Evolutionary conservation across 345 rosid species (phyloP), one percentile per base, ranked within the genome.

Genomic region (Microcos paniculata): DNA sequence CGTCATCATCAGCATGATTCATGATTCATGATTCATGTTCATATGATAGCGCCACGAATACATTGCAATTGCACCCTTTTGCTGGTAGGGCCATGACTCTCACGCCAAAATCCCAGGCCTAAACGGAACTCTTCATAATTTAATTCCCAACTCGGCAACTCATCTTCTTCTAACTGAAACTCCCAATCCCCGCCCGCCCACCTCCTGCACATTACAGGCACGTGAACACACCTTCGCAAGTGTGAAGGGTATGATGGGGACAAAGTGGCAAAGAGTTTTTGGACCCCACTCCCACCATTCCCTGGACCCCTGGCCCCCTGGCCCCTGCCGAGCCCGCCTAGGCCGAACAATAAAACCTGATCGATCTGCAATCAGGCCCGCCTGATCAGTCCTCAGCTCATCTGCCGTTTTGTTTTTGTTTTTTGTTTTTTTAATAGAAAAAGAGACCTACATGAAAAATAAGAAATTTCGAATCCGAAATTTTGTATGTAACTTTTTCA

Each of bases 231-330:
- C 62, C 23, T 71, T 21, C 4, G 62, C 51, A 71, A 71, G 40
- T 15, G 63, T 63, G 81, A 75, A 53, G 83, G 81, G 74, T 42
- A 38, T 48, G 65, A 62, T 48, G 85, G 85, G 70, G 82, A 80
- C 83, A 78, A 63, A 38, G 26, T 5, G n/a, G 23, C 0, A 2
- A 6, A 65, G 31, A 21, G 0, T 21, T 42, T 42, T 33, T 3
- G 13, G 64, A 13, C 26, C 23, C 48, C 71, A 68, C 59, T 4
- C 53, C 38, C 65, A 38, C 66, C 55, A 65, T 64, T 48, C 77
- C 63, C 67, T 51, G 63, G 57, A n/a, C n/a, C 19, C 14, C 18
- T 48, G 38, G 38, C 38, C 38, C 38, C 38, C 40, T 35, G 40
- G 40, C 40, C 40, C 70, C 56, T 48, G 45, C 40, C 51, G 21